Evolutionary conservation across 345 rosid genomes (phyloP), one percentile per base, ranked within the genome.

Genomic region (Limnanthes douglasii): DNA sequence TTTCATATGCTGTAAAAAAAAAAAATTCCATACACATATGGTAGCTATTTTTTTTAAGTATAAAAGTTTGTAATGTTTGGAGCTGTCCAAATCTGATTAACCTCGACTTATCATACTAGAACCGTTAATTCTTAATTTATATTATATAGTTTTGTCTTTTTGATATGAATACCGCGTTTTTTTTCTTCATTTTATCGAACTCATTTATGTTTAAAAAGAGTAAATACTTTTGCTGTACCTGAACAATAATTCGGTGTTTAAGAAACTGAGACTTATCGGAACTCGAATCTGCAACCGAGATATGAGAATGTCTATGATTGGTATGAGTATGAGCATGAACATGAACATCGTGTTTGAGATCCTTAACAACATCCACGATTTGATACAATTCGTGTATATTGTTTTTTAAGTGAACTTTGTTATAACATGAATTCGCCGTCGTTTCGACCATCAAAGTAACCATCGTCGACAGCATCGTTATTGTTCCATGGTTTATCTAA

Each of bases 401-500:
- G 3, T 23, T 61, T 7, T 24, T 52, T 18, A 25, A 41, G 30
- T 57, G 69, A 1, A 21, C 26, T 41, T 54, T 59, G 33, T 64
- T 45, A 16, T 62, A 54, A 44, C 51, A 74, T 15, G 68, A 47
- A 2, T 75, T 63, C 4, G 77, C 84, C 10, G 71, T 63, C 1
- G 78, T 25, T 16, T 78, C 84, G 6, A 74, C 55, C 51, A 64
- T 51, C 45, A 78, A 31, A 1, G 84, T 71, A 22, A 52, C 47
- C 6, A 74, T 61, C 0, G 80, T 70, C 0, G 84, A 53, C 1
- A 74, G 11, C 84, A 78, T 74, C 10, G 80, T 68, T 6, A 71
- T 34, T 53, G 73, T 72, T 67, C 1, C 70, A 66, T 9, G 18
- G 6, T 23, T 48, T 60, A 4, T 39, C 27, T 8, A 70, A 50